Base-by-base conservation (phyloP, 208 protist genomes). In the Leishmania guyanensis region DNA sequence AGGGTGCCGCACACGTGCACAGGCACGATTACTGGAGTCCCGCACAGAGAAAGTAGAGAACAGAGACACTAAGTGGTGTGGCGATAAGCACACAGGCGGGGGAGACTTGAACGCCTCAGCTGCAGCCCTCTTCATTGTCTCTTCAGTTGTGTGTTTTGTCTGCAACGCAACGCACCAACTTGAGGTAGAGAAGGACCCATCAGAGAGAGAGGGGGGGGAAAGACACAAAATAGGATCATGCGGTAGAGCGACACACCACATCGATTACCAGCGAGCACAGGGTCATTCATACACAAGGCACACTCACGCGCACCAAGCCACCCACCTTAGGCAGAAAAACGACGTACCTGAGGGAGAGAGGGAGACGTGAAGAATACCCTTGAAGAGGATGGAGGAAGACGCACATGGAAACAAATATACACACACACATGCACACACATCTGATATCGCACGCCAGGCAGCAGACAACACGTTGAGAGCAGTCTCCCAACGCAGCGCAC, bases 181-280 rank as follows among this genome's bases (percentile, higher is more conserved):
- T 39, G 29, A 48, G 36, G 36, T 39, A 39, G 26, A 39, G 53
- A 56, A 16, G 17, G 2, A 26, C 33, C 3, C 17, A 26, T 48
- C 65, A 70, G 33, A 39, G 16, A 70, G 36, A 54, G 51, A 39
- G 26, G 33, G 14, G 29, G n/a, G n/a, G n/a, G 39, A 12, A 12
- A 9, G 43, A 17, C 4, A 14, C 29, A 5, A 5, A 9, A 73
- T 10, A 0, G 46, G 69, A 53, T 10, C 16, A 51, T 43, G 9
- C 14, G 22, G 12, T 43, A 29, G 78, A 17, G 51, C 54, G 64
- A 54, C 29, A 73, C 50, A 65, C 51, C 77, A 46, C 65, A 58
- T 85, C 26, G 75, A 39, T 79, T 70, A 85, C 70, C 76, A 46
- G 75, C 68, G 43, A 60, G 10, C 17, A 72, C 17, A 29, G 17